Evolutionary conservation across 371 early-diverging fungal genomes (phyloP).

Genomic region (Apophysomyces ossiformis): DNA sequence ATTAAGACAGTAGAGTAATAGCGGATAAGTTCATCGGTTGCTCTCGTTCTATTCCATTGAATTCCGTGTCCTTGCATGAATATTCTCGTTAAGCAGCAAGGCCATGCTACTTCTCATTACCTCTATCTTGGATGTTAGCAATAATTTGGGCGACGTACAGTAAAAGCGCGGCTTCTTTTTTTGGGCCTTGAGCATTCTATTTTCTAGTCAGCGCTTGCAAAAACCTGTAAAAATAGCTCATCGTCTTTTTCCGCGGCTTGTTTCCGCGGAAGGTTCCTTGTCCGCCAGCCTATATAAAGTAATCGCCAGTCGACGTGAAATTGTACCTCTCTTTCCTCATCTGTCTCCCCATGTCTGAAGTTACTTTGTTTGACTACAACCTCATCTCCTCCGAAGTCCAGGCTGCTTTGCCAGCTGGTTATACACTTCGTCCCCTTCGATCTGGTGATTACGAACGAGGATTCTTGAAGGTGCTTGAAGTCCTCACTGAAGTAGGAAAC

Average conservation of each 20-base stretch:
- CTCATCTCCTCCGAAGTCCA: constrained; percentile 81
- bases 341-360: constrained; percentile 31
- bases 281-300: not conserved
- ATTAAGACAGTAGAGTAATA: no score
- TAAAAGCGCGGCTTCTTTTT: no score
- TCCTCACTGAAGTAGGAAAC: constrained; percentile 79
- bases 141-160: no score
- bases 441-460: constrained; percentile 83
- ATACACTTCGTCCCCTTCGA: constrained; percentile 83
- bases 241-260: not conserved
- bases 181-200: no score
- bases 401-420: constrained; percentile 76
- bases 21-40: no score
- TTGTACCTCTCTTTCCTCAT: not conserved
- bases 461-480: constrained; percentile 70
- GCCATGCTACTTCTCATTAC: no score
- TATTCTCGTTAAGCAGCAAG: no score
- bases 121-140: no score
- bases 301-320: not conserved
- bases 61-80: no score
- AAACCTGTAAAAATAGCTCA: no score
- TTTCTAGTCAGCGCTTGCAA: no score
- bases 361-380: constrained; percentile 69
- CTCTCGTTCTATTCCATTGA: no score
- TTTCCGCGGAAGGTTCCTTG: not conserved